phyloP scores from a whole-genome alignment of 2,329 filamentous ascomycete species.

The Zalaria sp. region DNA sequence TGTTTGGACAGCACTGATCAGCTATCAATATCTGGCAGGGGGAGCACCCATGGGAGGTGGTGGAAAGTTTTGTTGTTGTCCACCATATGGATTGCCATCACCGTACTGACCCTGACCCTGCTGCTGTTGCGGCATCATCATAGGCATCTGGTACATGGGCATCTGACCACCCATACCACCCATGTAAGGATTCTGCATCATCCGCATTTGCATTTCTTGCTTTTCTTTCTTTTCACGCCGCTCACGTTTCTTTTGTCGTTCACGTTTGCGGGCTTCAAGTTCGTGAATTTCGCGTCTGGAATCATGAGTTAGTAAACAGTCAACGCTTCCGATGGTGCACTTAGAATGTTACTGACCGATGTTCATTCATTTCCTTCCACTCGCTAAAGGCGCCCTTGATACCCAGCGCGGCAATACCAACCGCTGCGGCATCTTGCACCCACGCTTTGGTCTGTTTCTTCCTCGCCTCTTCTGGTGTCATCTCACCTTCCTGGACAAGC shows the following conservation, averaged over 20 bases:
- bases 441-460: conserved; percentile 50
- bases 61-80: no score
- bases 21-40: no score
- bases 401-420: conserved; percentile 52
- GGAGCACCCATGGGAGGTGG: no score
- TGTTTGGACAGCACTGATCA: no score
- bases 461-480: conserved; percentile 46
- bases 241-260: conserved; percentile 26
- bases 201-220: conserved; percentile 22
- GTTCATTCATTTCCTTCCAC: conserved; percentile 54
- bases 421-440: conserved; percentile 49
- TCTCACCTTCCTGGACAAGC: conserved; percentile 48
- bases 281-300: conserved; percentile 30
- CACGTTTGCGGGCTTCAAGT: conserved; percentile 31
- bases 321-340: background rate
- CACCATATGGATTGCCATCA: no score
- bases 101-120: no score
- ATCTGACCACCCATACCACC: no score
- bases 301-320: conserved; percentile 3
- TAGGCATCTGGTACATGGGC: no score
- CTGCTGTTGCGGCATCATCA: no score
- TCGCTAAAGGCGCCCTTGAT: conserved; percentile 52
- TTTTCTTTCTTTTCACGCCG: conserved; percentile 30
- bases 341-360: conserved; percentile 26
- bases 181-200: conserved; percentile 11